Percentiles rank a stretch among this genome's conserved stretches.
Evolutionary conservation across 2,329 filamentous ascomycete species (phyloP).

Genomic region (Aspergillus versicolor): DNA sequence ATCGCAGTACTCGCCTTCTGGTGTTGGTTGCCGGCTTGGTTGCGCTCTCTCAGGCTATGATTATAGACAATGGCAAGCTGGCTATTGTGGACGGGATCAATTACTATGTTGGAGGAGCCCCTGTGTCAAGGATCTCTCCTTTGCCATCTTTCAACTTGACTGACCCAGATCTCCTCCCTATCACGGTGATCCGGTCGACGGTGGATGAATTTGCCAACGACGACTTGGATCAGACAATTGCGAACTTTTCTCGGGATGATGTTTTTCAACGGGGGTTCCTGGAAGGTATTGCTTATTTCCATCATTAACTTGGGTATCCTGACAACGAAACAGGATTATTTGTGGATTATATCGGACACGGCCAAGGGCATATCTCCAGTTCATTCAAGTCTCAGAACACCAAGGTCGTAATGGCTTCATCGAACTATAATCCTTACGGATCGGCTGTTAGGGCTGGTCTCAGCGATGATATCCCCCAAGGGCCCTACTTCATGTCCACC

Average conservation of each 20-base stretch:
- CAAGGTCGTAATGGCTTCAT: not conserved
- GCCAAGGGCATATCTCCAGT: not conserved
- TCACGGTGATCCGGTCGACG: not conserved
- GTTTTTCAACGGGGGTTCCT: not conserved
- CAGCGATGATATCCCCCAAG: not conserved
- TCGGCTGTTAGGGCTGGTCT: not conserved
- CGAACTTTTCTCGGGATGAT: not conserved
- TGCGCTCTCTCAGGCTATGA: not conserved
- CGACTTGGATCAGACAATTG: not conserved
- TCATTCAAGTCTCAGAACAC: not conserved
- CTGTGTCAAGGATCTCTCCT: not conserved
- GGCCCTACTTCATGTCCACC: slow-evolving; percentile 10
- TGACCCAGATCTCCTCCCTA: not conserved
- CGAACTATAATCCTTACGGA: not conserved
- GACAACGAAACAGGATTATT: not conserved
- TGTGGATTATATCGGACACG: not conserved
- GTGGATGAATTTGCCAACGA: not conserved
- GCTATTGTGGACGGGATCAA: not conserved
- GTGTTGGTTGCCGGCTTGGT: not conserved
- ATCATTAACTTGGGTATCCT: too few species aligned
- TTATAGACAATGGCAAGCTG: not conserved
- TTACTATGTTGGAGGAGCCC: not conserved
- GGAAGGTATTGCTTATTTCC: not conserved
- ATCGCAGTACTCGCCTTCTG: not conserved
- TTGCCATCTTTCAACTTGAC: not conserved